Percentiles rank a stretch among this genome's conserved stretches.
phyloP scores from a whole-genome alignment of 495 filamentous ascomycete species.

The Friedmanniomyces endolithicus region DNA sequence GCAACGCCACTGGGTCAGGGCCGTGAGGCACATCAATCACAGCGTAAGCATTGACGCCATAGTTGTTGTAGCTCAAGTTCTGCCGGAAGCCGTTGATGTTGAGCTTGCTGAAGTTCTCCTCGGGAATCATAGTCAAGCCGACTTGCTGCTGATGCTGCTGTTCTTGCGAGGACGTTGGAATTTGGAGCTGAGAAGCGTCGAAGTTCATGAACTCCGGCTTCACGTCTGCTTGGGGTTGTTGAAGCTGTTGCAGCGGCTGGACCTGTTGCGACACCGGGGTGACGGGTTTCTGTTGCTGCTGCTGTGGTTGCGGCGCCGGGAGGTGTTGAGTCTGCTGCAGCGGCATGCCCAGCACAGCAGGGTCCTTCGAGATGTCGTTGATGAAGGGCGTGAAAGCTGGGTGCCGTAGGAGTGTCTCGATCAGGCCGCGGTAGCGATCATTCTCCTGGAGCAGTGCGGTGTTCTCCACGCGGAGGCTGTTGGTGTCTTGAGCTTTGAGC shows the following conservation, averaged over 20 bases:
- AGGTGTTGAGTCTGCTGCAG: conserved; percentile 17
- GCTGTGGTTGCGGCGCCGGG: conserved; percentile 13
- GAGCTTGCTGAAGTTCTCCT: conserved; percentile 42
- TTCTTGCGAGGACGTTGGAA: conserved; percentile 41
- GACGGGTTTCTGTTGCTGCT: conserved; percentile 15
- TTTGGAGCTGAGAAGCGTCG: conserved; percentile 31
- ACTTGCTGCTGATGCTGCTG: conserved; percentile 37
- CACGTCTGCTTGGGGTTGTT: conserved; percentile 34
- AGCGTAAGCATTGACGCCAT: conserved; percentile 63
- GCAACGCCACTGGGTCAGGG: conserved; percentile 30
- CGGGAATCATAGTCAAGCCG: conserved; percentile 63
- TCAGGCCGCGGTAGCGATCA: conserved; percentile 60
- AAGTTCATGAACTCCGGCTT: conserved; percentile 16
- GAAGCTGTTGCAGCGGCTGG: conserved; percentile 31
- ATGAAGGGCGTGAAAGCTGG: conserved; percentile 76
- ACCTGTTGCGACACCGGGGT: conserved; percentile 12
- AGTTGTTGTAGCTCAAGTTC: conserved; percentile 38
- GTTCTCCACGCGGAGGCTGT: conserved; percentile 61
- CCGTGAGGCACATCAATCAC: conserved; percentile 64
- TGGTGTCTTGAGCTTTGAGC: conserved; percentile 54
- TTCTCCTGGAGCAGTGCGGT: conserved; percentile 66
- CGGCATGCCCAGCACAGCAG: conserved; percentile 12
- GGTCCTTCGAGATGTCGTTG: conserved; percentile 43
- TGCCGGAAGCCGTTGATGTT: conserved; percentile 49
- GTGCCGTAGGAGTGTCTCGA: conserved; percentile 71